Evolutionary conservation across 2,329 filamentous ascomycete species (phyloP), one percentile per base, ranked within the genome.

Genomic region (Purpureocillium takamizusanense): DNA sequence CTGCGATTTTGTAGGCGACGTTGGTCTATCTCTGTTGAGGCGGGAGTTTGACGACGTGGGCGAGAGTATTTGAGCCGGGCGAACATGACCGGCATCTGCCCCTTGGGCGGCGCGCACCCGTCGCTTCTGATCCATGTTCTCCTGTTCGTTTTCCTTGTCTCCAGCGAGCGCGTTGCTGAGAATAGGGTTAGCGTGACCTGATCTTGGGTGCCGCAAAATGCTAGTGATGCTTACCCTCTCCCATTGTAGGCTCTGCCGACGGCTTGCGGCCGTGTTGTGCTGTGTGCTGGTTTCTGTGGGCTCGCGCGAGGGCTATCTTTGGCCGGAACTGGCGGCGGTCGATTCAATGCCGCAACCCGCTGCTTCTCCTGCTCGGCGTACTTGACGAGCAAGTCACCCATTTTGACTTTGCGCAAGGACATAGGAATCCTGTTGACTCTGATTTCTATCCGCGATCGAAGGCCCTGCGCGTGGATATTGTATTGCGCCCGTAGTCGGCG

Each of bases 381-480:
- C 47, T 67, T 76, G 35, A 62, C 54, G 11, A 89, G 58, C 8
- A 97, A 69, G 33, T 95, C 89, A 40, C 80, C 79, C 72, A 98
- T 90, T 41, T 78, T 94, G 44, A 78, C 72, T 53, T 83, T 85
- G 42, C 90, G 81, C 46, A 95, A 65, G 13, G 81, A 74, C 50
- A 78, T 75, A 7, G 92, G 92, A 37, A 97, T 92, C 38, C 92
- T 81, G 57, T 95, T 95, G 59, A 97, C 76, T 62, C 92, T 85
- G 65, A 94, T 84, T 61, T 95, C 89, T 37, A 98, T 82, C 44
- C 90, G 82, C 43, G 87, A 81, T 44, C 84, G 78, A 30, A 97
- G 73, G 45, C 85, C 85, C 59, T 90, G 84, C 16, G 88, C 85
- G 61, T 95, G 89, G 9, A 94, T 74, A 42, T 83, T 82, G 65